A percentile compares a stretch with the other conserved stretches of the same genome.
Conservation (phyloP, 2,329 filamentous ascomycete species). For the Fusarium temperatum region DNA sequence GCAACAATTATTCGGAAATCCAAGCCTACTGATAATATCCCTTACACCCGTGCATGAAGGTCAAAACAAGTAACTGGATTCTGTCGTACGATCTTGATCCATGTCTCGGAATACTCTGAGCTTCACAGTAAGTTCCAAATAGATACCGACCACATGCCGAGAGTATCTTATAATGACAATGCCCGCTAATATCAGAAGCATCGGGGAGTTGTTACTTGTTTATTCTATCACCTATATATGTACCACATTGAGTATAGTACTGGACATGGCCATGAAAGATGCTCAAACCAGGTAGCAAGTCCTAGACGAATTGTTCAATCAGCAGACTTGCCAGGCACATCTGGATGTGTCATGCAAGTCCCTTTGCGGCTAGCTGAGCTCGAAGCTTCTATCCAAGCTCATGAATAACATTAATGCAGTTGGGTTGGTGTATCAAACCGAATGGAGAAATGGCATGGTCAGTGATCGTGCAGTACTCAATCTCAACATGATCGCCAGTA, state of each 20-base stretch:
- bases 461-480: background rate
- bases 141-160: background rate
- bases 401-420: background rate
- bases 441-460: background rate
- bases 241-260: background rate
- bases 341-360: background rate
- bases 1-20: background rate
- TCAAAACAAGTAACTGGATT: too few relatives aligned
- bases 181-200: background rate
- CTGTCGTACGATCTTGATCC: background rate
- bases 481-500: conserved; percentile 4
- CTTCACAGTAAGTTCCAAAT: background rate
- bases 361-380: background rate
- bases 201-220: background rate
- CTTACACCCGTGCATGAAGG: background rate
- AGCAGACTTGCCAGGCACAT: background rate
- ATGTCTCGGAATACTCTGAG: background rate
- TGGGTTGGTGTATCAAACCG: background rate
- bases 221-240: background rate
- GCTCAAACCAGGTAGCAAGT: background rate
- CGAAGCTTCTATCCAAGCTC: background rate
- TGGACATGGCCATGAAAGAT: background rate
- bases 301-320: background rate
- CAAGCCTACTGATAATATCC: too few relatives aligned
- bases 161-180: background rate